Evolutionary conservation across 2,329 filamentous ascomycete genomes (phyloP), one percentile per base, ranked within the genome.

Genomic region (Pseudogymnoascus sp.): DNA sequence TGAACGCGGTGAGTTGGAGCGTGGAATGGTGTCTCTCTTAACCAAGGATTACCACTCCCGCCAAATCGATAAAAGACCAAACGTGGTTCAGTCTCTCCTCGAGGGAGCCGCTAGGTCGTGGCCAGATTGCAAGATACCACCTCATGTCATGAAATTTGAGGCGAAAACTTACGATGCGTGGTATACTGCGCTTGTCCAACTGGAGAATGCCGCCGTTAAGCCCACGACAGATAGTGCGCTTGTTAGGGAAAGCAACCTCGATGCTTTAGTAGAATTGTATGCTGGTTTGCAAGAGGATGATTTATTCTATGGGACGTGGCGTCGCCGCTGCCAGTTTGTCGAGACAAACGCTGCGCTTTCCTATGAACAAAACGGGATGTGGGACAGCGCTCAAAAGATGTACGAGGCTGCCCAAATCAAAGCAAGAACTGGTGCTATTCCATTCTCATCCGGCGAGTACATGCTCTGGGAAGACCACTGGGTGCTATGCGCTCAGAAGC

Each of bases 401-500:
- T 99, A 97, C 72, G 94, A 99, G 73, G 87, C 87, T 60, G 94
- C 95, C 0, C 95, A 99, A 73, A 90, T 99, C 72, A 99, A 97
- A 73, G 94, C 95, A 45, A 84, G 95, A 52, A 97, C 92, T 0
- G 94, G 92, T 58, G 90, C 92, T n/a, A 84, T 97, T 63, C 92
- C 94, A 0, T 97, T 96, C 73, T 96, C 92, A 0, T 89, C 95
- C 67, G 91, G 87, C 30, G 94, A 99, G 73, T 99, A 99, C 74
- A 96, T 95, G 83, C 82, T 99, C 1, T 99, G 94, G 94, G 94
- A 99, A 74, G 94, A 99, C 70, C 95, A 99, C 68, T 99, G 94
- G 94, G 86, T 99, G 39, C 81, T 96, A 57, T 99, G 94, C 72
- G 94, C 92, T 0, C 91, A 97, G 74, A 99, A 99, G 75, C 79